Conservation (phyloP, 441 rosid species). For the Jatropha multifida region DNA sequence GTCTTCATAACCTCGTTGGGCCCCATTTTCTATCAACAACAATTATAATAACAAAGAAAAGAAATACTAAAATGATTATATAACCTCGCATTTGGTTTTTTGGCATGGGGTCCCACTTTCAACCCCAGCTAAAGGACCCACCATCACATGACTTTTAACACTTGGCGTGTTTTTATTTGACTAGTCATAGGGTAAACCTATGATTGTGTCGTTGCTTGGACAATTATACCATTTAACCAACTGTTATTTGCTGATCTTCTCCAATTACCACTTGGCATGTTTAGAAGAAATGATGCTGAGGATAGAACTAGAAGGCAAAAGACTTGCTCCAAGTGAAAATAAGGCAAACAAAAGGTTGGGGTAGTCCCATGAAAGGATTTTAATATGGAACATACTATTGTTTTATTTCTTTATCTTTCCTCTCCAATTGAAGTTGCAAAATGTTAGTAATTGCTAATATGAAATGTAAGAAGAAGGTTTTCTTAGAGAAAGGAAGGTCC, state of each 20-base stretch:
- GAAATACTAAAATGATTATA: neutral
- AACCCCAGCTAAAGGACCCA: neutral
- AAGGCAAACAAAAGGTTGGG: neutral
- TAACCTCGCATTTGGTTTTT: neutral
- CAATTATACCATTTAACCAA: neutral
- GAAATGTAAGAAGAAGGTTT: too few relatives aligned
- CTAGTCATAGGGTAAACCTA: neutral
- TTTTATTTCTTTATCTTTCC: neutral
- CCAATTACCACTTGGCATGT: neutral
- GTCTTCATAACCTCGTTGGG: neutral
- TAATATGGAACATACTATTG: slow-evolving; percentile 4
- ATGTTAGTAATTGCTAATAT: neutral
- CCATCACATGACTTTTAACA: slow-evolving; percentile 12
- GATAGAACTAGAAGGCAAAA: neutral
- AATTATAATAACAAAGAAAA: neutral
- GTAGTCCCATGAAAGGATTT: neutral
- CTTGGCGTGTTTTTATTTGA: slow-evolving; percentile 5
- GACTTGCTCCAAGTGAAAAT: neutral
- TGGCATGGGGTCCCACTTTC: neutral
- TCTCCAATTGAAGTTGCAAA: slow-evolving; percentile 20
- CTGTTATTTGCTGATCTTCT: neutral
- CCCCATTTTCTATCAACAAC: neutral
- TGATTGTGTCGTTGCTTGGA: slow-evolving; percentile 9
- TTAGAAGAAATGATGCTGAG: neutral
- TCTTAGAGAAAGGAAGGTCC: too few relatives aligned